These are phyloP conservation scores for Xylariaceae sp. DNA, from an alignment of 2,329 filamentous ascomycete species.

Conservation along the genomic window DNA sequence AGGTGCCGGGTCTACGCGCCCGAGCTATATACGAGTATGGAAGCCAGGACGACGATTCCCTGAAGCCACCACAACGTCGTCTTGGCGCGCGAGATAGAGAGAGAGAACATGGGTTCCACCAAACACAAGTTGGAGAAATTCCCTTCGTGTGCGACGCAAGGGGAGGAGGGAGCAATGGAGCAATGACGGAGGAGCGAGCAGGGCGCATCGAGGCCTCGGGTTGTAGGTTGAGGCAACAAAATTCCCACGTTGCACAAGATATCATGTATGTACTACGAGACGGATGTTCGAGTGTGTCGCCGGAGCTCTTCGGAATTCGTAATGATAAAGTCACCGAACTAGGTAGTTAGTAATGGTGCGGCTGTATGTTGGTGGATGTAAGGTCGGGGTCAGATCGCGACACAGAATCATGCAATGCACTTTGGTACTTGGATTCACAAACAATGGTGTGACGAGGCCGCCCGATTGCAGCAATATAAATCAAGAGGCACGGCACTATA, in stretches of 20 bases:
- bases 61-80: background rate
- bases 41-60: background rate
- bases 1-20: no score
- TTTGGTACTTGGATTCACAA: background rate
- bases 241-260: constrained; percentile 7
- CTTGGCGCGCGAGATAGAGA: constrained; percentile 9
- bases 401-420: background rate
- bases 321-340: background rate
- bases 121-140: constrained; percentile 1
- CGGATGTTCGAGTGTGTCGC: background rate
- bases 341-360: no score
- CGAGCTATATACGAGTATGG: background rate
- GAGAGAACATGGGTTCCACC: constrained; percentile 6
- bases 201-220: constrained; percentile 1
- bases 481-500: constrained; percentile 5
- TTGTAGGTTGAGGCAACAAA: constrained; percentile 12
- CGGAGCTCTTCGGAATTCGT: background rate
- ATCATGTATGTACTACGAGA: constrained; percentile 12
- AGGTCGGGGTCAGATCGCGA: background rate
- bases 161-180: background rate
- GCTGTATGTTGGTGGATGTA: no score
- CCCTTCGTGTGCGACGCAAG: constrained; percentile 3
- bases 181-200: background rate
- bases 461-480: constrained; percentile 13
- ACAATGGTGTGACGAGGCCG: background rate